phyloP scores from a whole-genome alignment of 768 basidiomycete species.

The Mycena vulgaris region DNA sequence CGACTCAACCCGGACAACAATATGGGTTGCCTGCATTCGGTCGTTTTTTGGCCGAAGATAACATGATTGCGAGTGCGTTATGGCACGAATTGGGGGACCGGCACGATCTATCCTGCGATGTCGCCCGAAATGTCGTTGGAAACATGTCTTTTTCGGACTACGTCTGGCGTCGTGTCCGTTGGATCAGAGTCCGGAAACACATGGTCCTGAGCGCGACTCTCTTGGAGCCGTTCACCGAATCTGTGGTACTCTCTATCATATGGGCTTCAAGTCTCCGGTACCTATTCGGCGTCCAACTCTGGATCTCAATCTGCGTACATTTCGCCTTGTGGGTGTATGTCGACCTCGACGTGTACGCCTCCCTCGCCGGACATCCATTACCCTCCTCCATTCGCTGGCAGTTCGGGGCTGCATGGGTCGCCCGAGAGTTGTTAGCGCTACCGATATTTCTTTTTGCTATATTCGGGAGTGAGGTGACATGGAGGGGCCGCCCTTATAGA shows the following conservation, averaged over 20 bases:
- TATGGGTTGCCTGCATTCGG: constrained; percentile 86
- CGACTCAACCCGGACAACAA: constrained; percentile 47
- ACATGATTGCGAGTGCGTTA: constrained; percentile 93
- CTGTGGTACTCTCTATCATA: constrained; percentile 77
- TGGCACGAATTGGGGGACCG: constrained; percentile 94
- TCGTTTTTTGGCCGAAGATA: constrained; percentile 96
- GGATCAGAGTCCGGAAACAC: constrained; percentile 96
- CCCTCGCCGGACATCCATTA: constrained; percentile 79
- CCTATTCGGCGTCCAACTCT: constrained; percentile 65
- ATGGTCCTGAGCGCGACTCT: constrained; percentile 93
- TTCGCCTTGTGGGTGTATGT: constrained; percentile 80
- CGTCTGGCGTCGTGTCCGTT: constrained; percentile 90
- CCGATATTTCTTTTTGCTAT: constrained; percentile 93
- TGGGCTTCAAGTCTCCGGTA: constrained; percentile 68
- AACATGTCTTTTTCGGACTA: constrained; percentile 90
- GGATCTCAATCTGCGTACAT: constrained; percentile 72
- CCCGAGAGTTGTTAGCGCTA: constrained; percentile 86
- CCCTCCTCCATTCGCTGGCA: constrained; percentile 61
- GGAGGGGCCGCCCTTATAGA: constrained; percentile 88
- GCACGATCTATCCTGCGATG: constrained; percentile 93
- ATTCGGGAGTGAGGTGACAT: constrained; percentile 84
- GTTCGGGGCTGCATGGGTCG: constrained; percentile 85
- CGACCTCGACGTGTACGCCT: constrained; percentile 87
- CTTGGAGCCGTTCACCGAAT: constrained; percentile 94
- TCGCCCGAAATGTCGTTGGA: constrained; percentile 91